Evolutionary conservation across 148 eudicot genomes (phyloP), one percentile per base, ranked within the genome.

Genomic region (Beta vulgaris): DNA sequence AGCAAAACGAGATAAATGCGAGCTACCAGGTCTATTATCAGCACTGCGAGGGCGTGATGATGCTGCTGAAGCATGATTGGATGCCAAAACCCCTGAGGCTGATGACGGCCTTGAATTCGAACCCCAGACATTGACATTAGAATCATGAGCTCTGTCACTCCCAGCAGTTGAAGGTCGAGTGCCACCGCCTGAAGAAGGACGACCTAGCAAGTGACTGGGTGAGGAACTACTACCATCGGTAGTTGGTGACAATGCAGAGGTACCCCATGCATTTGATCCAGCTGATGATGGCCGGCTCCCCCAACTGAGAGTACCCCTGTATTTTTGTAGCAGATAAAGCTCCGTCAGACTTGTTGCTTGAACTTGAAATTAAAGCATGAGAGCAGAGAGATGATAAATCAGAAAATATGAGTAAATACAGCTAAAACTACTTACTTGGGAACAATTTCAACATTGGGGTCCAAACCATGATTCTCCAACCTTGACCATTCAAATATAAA

Each of bases 381-480:
- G 12, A 16, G 71, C 43, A 66, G 21, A 23, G 66, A 6, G 11
- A 21, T 32, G 1, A 6, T 25, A 36, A 63, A 7, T 76, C 37
- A 53, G 44, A 35, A 71, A 10, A 69, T 34, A 65, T 28, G 36
- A 26, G 37, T 25, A 49, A 21, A 29, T 59, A 23, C 62, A 81
- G 15, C 69, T 31, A 75, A 68, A 48, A 54, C 23, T 53, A 87
- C 99, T 92, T 87, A 96, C 99, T 92, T 96, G 83, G 99, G 99
- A 84, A 96, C 98, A 82, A 92, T 91, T 81, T 92, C 98, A 62
- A 92, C 99, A 73, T 77, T 89, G 42, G 95, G 99, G 79, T 92
- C 98, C 90, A 91, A 71, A 49, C 99, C 99, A 78, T 91, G 98
- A 79, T 92, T 96, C 83, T 96, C 98, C 87, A 88, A 86, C 90